A percentile compares a stretch with the other conserved stretches of the same genome.
These are phyloP conservation scores for Carex scoparia DNA, from an alignment of 176 grass and related monocot genomes.

Conservation along the genomic window DNA sequence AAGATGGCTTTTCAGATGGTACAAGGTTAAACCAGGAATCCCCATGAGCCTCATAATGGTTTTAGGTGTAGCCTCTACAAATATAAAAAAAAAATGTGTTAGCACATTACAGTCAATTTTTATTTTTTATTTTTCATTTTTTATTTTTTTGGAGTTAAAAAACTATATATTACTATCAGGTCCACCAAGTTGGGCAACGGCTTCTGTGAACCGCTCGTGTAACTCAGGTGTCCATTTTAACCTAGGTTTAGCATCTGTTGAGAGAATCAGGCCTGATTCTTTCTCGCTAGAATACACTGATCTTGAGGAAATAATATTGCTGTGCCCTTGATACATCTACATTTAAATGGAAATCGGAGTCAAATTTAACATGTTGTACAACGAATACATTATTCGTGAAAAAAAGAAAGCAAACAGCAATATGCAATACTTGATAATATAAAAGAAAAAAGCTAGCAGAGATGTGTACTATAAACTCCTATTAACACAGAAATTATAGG, in stretches of 20 bases:
- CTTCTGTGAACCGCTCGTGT: constrained; percentile 71
- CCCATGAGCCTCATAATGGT: constrained; percentile 91
- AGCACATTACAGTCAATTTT: not conserved
- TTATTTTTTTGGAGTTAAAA: not conserved
- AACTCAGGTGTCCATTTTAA: constrained; percentile 94
- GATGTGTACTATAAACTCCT: constrained; percentile 33
- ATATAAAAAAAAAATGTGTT: not conserved
- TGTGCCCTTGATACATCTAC: constrained; percentile 80
- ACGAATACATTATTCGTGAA: not conserved
- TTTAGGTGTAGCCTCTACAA: constrained; percentile 88
- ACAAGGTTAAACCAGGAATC: constrained; percentile 80
- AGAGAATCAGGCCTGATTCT: constrained; percentile 84
- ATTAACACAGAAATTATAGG: constrained; percentile 18
- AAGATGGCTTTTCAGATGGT: constrained; percentile 98
- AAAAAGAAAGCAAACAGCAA: too few relatives aligned
- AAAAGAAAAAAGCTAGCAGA: too few relatives aligned
- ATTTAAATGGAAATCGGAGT: constrained; percentile 21
- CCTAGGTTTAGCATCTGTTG: constrained; percentile 80
- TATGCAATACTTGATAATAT: too few relatives aligned
- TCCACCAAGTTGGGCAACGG: constrained; percentile 74
- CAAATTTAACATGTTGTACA: constrained; percentile 17
- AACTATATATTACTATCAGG: constrained; percentile 57
- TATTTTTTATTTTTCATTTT: not conserved
- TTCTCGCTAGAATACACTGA: constrained; percentile 46
- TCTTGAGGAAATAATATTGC: constrained; percentile 50